Base-by-base conservation (phyloP, 495 filamentous ascomycete genomes). In the Aspergillus heteromorphus region DNA sequence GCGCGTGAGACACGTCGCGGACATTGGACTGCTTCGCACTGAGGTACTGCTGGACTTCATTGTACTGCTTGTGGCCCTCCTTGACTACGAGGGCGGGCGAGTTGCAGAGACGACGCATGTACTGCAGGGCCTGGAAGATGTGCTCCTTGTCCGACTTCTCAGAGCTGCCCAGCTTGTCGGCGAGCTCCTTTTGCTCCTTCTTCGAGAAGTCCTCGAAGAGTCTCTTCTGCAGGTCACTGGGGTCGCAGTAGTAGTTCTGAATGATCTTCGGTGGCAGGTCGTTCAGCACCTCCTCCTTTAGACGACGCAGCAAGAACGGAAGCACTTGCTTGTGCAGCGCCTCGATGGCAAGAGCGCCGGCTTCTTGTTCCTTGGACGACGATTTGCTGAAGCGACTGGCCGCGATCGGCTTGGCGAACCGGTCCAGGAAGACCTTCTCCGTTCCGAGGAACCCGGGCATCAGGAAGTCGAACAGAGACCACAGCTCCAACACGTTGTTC, bases 381-480 rank as follows among this genome's bases (percentile, higher is more conserved):
- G 91, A 93, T 69, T 97, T 97, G 72, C 88, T 88, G 69, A 91
- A 95, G 21, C 93, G 88, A 66, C 87, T 92, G 23, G 91, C 91
- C 0, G 92, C 91, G 57, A 98, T 98, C 17, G 93, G 93, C 69
- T 97, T 97, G 13, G 93, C 92, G 59, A 98, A 98, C 19, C 93
- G 84, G 65, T 98, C 95, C 40, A 95, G 75, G 79, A 98, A 98
- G 21, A 98, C 92, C 70, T 96, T 97, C 63, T 98, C 93, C 0
- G 93, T 89, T n/a, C 93, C 93, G 7, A 98, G 75, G 79, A 98
- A 98, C 6, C 93, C 95, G 4, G 93, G 93, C 93, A 98, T 98
- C 54, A 98, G 73, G 75, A 98, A 98, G 70, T 98, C 93, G 63
- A 98, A 97, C 6, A 98, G 81, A 0, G 95, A 97, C 93, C 93